Evolutionary conservation across 768 basidiomycete genomes (phyloP), one percentile per base, ranked within the genome.

Genomic region (Plicaturopsis crispa): DNA sequence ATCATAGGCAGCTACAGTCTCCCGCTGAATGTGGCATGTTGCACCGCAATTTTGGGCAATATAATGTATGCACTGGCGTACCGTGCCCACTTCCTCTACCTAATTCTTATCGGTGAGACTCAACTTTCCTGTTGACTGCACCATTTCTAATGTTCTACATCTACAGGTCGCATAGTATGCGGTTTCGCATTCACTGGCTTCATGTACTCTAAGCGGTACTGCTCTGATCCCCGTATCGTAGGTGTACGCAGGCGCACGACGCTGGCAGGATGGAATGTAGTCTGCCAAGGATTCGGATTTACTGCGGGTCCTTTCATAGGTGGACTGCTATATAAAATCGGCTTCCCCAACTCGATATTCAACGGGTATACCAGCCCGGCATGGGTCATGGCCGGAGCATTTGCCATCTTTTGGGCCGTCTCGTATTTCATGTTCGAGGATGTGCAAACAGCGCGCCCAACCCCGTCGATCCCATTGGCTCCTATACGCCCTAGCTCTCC

Each of bases 21-120:
- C 4, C 73, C 81, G 11, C 61, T 84, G 14, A 68, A 72, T 32
- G 47, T 84, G 24, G 64, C 68, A 31, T 84, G 78, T 43, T 62
- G 56, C 3, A 50, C 72, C 1, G 65, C 71, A 18, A 55, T 81
- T 35, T 33, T 77, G 14, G 81, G 80, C 0, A 70, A 77, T 44
- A 54, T 80, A 41, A 57, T 78, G 3, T 80, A 82, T 49, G 78
- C 70, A 11, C 54, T 73, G 22, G 82, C 82, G 0, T 84, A 80
- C 51, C 61, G 51, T 13, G 63, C 71, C 21, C 62, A 73, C 50
- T 77, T 65, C 52, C 69, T 84, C 8, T 83, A 84, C 53, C 63
- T 84, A 45, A 80, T 83, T 46, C 73, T 85, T 44, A 65, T 83
- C 23, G 80, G n/a, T n/a, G n/a, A n/a, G n/a, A n/a, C n/a, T n/a